phyloP scores from a whole-genome alignment of 75 land plant species.

The Pinus taeda region DNA sequence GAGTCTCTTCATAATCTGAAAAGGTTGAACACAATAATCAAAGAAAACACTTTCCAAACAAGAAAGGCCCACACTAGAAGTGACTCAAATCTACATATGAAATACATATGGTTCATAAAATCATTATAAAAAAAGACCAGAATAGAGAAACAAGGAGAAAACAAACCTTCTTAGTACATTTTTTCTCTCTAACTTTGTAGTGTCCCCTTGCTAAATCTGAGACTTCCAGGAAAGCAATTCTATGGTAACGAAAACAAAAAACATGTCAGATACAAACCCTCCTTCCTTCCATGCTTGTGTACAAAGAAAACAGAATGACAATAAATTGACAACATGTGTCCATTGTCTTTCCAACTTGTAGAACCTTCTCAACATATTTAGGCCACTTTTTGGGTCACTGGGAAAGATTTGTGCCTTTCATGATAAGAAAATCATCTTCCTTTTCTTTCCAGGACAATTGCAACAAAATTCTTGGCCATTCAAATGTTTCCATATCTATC shows the following conservation, averaged over 20 bases:
- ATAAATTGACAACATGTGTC: no score
- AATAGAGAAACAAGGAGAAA: background rate
- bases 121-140: background rate
- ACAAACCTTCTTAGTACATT: no score
- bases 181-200: no score
- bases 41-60: background rate
- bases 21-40: background rate
- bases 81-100: background rate
- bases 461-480: conserved; percentile 27
- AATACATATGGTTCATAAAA: background rate
- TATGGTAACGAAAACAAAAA: background rate
- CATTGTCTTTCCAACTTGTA: conserved; percentile 12
- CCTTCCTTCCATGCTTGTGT: background rate
- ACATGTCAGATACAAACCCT: background rate
- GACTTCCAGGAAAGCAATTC: conserved; percentile 25
- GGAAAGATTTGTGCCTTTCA: conserved; percentile 35
- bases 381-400: background rate
- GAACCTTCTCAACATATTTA: conserved; percentile 20
- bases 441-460: conserved; percentile 28
- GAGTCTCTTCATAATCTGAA: background rate
- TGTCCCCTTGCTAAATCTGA: conserved; percentile 5
- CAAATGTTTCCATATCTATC: conserved; percentile 11
- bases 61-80: background rate
- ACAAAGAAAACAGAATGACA: background rate
- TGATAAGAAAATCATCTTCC: conserved; percentile 25